Evolutionary conservation across 306 rosid genomes (phyloP).

Genomic region (Vigna radiata): DNA sequence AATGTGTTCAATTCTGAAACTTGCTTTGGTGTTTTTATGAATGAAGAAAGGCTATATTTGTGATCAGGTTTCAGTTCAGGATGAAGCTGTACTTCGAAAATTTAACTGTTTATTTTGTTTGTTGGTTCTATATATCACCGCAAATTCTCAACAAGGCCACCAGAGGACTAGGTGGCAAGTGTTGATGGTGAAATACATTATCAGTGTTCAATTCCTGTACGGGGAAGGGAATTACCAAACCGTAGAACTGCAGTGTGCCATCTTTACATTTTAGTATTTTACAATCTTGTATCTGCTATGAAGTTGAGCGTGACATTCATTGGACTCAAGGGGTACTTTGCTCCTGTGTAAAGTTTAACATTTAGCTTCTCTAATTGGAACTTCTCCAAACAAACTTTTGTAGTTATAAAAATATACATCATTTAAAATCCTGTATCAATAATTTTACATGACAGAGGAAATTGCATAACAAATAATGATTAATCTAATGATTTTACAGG

Average conservation of each 20-base stretch:
- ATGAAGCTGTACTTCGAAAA: not conserved
- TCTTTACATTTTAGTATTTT: not conserved
- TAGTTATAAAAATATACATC: constrained; percentile 28
- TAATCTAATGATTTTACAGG: constrained; percentile 29
- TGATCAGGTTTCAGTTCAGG: not conserved
- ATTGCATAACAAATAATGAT: constrained; percentile 26
- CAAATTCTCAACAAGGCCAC: not conserved
- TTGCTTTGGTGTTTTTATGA: too few species aligned
- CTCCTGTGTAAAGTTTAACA: not conserved
- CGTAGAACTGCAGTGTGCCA: not conserved
- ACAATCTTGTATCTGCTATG: not conserved
- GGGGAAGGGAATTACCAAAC: not conserved
- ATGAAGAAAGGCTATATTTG: too few species aligned
- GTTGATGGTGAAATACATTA: not conserved
- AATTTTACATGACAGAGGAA: constrained; percentile 1
- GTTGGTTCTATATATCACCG: not conserved
- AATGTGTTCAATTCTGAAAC: too few species aligned
- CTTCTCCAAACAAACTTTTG: constrained; percentile 22
- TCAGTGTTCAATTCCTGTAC: too few species aligned
- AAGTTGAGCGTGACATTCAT: not conserved
- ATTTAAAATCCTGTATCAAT: not conserved
- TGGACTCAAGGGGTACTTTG: not conserved
- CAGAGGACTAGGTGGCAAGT: not conserved
- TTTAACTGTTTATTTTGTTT: not conserved
- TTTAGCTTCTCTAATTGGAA: constrained; percentile 24